Base-by-base conservation (phyloP, 192 early-diverging fungal genomes). In the Helicostylum pulchrum region DNA sequence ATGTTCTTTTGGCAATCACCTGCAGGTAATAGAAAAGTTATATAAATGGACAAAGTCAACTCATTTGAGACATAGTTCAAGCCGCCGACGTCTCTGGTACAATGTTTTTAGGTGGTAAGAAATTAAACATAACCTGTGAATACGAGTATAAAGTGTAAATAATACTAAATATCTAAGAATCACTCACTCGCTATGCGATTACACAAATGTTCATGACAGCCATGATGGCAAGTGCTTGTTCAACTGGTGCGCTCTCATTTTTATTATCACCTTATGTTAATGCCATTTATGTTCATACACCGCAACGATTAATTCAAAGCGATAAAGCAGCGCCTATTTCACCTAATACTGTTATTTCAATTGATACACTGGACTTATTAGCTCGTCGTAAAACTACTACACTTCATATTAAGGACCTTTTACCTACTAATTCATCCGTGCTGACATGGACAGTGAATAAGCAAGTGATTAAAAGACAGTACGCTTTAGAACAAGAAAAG, bases 101-200 rank as follows among this genome's bases (percentile, higher is more conserved):
- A 12, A 71, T 75, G 68, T 75, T 75, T 51, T 52, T 75, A 19
- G 64, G 64, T 50, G 74, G 74, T 75, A 67, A 20, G 65, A 39
- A 7, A 60, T 36, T 55, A 48, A 15, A 46, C 15, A 31, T 42
- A 26, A 30, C 19, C 8, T 50, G 26, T 31, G 32, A 30, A 11
- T n/a, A 12, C 15, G 15, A 58, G 30, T 4, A 39, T 19, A 34
- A 30, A 44, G 46, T 50, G 31, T 31, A 51, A 30, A 11, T n/a
- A 12, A 9, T 17, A 14, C n/a, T 36, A 45, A n/a, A 21, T 15
- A 26, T 36, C 0, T 4, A 50, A 71, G 65, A 63, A 67, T 67
- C 68, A 23, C 67, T 63, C 5, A 59, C 61, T 49, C 72, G 66
- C 31, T 68, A 68, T 60, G 62, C 68, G 17, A 50, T 74, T 11